These are phyloP conservation scores for Fusarium newnesense DNA, from an alignment of 2,329 filamentous ascomycete species.

Conservation along the genomic window DNA sequence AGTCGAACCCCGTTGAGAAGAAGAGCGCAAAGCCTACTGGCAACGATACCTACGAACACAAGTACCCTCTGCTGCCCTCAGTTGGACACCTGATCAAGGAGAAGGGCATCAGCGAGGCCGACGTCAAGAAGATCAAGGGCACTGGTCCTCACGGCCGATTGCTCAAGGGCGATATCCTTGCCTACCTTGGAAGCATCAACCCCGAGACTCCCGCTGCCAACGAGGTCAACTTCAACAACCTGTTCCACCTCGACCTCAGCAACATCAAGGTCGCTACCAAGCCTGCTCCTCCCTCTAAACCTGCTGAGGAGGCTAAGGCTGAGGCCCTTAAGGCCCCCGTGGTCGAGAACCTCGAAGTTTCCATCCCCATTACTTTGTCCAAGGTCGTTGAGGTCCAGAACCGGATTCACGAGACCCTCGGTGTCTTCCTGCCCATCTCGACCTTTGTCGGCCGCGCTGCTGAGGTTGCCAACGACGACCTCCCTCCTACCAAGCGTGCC, in stretches of 20 bases:
- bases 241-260: constrained; percentile 88
- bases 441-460: constrained; percentile 88
- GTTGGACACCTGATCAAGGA: constrained; percentile 84
- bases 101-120: constrained; percentile 79
- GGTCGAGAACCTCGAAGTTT: constrained; percentile 66
- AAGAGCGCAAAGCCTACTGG: constrained; percentile 51
- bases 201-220: constrained; percentile 76
- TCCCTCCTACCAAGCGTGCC: constrained; percentile 72
- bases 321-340: constrained; percentile 55
- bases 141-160: constrained; percentile 89
- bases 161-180: constrained; percentile 94
- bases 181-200: constrained; percentile 83
- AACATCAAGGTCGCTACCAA: constrained; percentile 85
- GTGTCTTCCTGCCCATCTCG: constrained; percentile 83
- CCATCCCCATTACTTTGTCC: constrained; percentile 80
- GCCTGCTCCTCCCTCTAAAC: constrained; percentile 52
- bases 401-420: constrained; percentile 80
- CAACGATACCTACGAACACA: constrained; percentile 69
- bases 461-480: constrained; percentile 86
- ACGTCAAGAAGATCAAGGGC: constrained; percentile 83
- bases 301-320: constrained; percentile 49
- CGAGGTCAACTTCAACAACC: constrained; percentile 76
- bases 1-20: constrained; percentile 50
- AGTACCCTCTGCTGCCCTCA: constrained; percentile 82
- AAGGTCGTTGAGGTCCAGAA: constrained; percentile 84